A percentile compares a stretch with the other conserved stretches of the same genome.
These are phyloP conservation scores for Limonium bicolor DNA, from an alignment of 148 eudicot genomes.

Conservation along the genomic window DNA sequence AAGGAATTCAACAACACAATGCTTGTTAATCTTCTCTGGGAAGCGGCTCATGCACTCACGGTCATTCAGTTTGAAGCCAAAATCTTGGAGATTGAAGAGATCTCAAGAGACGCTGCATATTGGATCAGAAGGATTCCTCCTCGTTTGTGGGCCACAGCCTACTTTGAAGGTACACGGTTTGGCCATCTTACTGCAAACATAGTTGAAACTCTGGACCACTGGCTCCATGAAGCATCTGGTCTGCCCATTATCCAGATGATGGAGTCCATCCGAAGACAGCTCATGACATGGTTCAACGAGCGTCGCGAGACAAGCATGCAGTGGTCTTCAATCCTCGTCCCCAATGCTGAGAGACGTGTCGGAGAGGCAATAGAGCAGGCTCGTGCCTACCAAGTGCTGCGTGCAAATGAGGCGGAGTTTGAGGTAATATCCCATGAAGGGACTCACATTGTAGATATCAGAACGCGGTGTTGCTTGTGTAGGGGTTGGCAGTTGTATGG, in stretches of 20 bases:
- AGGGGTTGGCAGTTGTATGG: conserved; percentile 41
- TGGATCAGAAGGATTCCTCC: conserved; percentile 35
- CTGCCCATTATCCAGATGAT: conserved; percentile 43
- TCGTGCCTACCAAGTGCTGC: conserved; percentile 32
- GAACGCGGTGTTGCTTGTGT: conserved; percentile 30
- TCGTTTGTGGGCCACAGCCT: conserved; percentile 45
- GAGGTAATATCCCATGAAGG: conserved; percentile 36
- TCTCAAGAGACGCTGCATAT: conserved; percentile 30
- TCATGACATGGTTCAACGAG: conserved; percentile 54
- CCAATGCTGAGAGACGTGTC: conserved; percentile 30
- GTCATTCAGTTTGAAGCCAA: conserved; percentile 24
- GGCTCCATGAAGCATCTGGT: conserved; percentile 39
- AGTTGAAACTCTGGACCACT: conserved; percentile 20
- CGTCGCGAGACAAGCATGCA: conserved; percentile 36
- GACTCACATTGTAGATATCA: conserved; percentile 26
- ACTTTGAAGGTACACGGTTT: conserved; percentile 44
- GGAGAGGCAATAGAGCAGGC: conserved; percentile 40
- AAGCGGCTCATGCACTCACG: conserved; percentile 33
- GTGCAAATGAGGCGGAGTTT: conserved; percentile 43
- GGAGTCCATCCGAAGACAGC: conserved; percentile 36
- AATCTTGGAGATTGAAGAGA: conserved; percentile 23
- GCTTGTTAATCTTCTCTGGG: conserved; percentile 33
- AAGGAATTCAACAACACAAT: conserved; percentile 31
- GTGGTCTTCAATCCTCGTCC: conserved; percentile 38
- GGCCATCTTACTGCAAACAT: conserved; percentile 42